Evolutionary conservation across 1,284 basidiomycete genomes (phyloP), one percentile per base, ranked within the genome.

Genomic region (Cryptococcus sp.): DNA sequence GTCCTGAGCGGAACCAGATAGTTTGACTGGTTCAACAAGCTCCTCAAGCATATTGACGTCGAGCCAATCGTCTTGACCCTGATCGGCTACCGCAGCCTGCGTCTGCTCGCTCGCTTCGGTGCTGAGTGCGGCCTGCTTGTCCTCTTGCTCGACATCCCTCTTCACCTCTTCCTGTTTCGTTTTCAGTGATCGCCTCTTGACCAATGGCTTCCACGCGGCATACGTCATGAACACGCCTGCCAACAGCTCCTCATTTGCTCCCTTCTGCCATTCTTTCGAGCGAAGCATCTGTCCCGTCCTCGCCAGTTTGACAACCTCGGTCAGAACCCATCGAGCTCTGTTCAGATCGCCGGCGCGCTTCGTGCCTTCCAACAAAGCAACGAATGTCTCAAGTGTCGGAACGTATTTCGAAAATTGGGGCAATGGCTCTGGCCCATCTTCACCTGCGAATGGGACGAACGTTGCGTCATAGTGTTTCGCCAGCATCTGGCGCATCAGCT

Each of bases 151-250:
- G 17, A 46, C 47, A 4, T 53, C 31, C 42, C 23, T 35, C 19
- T 65, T 41, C 22, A 51, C 54, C 35, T 61, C 60, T 17, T 74
- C 69, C 19, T 47, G 22, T 45, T 53, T 54, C 15, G 53, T 47
- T 20, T 45, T 55, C 48, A 67, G 59, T 7, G 66, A 50, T 50
- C 63, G 56, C 23, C 46, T 52, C 35, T 54, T 61, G 39, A 80
- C 53, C 5, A 72, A 65, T 1, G 90, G 86, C 48, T 81, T 82
- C 78, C 91, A 95, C 0, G 88, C 80, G 0, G 92, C 87, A 78
- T 98, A 98, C 0, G 91, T 84, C 78, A 93, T 88, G 76, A 98
- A 93, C 8, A 97, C 79, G 68, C 91, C 87, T 64, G 85, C 83
- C 84, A 98, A 86, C 25, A 89, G 83, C 67, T 88, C 85, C 56